These are phyloP conservation scores for Zygosaccharomyces pseudorouxii DNA, from an alignment of 805 yeast genomes.

Conservation along the genomic window DNA sequence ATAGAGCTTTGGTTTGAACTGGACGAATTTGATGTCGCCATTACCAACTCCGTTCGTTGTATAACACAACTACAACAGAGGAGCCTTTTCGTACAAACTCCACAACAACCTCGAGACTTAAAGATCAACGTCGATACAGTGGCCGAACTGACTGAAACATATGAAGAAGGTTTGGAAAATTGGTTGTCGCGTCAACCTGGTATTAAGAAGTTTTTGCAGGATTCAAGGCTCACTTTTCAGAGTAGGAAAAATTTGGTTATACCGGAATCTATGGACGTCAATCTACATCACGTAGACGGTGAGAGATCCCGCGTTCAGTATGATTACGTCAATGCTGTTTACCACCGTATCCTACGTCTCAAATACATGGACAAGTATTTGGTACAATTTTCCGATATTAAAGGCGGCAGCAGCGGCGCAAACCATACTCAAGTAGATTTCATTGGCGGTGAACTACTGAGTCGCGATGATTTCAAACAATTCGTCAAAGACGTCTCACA, in stretches of 20 bases:
- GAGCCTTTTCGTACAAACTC: constrained; percentile 23
- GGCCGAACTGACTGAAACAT: constrained; percentile 16
- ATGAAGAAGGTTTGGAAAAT: constrained; percentile 24
- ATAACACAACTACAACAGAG: constrained; percentile 21
- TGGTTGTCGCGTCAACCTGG: constrained; percentile 43
- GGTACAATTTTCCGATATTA: constrained; percentile 31
- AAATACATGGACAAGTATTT: constrained; percentile 29
- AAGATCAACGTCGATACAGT: constrained; percentile 21
- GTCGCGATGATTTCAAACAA: constrained; percentile 13
- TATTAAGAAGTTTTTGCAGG: constrained; percentile 37
- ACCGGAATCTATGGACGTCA: constrained; percentile 13
- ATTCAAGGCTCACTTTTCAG: constrained; percentile 17
- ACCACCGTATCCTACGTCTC: constrained; percentile 26
- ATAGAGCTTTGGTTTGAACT: constrained; percentile 32
- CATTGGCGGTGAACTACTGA: constrained; percentile 18
- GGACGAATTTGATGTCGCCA: constrained; percentile 27
- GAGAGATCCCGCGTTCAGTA: constrained; percentile 16
- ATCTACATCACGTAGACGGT: constrained; percentile 9
- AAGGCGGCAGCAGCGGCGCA: constrained; percentile 29
- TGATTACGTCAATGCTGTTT: constrained; percentile 21
- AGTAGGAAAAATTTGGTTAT: constrained; percentile 14
- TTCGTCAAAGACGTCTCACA: constrained; percentile 18
- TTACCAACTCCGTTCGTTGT: constrained; percentile 23
- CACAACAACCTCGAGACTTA: constrained; percentile 26
- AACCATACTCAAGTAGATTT: constrained; percentile 30